A percentile compares a stretch with the other conserved stretches of the same genome.
phyloP scores from a whole-genome alignment of 192 early-diverging fungal genomes.

The Diversispora eburnea region DNA sequence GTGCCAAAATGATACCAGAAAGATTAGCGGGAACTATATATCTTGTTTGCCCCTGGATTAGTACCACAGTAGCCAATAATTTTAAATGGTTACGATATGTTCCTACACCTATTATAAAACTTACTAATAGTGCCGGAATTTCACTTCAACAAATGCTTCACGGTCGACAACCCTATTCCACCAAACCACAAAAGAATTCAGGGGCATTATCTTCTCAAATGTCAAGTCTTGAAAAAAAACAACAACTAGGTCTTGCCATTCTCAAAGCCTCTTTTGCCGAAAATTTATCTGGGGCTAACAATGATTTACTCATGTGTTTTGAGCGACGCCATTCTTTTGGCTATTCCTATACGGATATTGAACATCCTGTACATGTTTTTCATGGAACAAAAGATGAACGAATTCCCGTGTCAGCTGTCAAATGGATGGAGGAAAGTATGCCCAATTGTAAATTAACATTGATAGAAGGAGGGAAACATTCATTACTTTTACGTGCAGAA shows the following conservation, averaged over 20 bases:
- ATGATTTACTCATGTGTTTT: conserved; percentile 41
- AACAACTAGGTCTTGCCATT: conserved; percentile 39
- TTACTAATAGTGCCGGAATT: conserved; percentile 34
- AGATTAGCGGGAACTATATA: conserved; percentile 41
- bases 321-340: conserved; percentile 40
- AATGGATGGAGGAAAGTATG: conserved; percentile 43
- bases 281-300: conserved; percentile 39
- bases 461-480: conserved; percentile 41
- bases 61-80: conserved; percentile 37
- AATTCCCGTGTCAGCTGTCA: conserved; percentile 42
- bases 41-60: conserved; percentile 43
- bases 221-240: conserved; percentile 36
- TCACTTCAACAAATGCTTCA: conserved; percentile 17
- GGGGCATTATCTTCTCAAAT: conserved; percentile 31
- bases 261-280: conserved; percentile 41
- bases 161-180: conserved; percentile 32
- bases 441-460: conserved; percentile 42
- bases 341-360: conserved; percentile 44
- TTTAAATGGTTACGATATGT: conserved; percentile 45
- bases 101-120: conserved; percentile 38
- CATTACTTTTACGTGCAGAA: conserved; percentile 39
- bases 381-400: conserved; percentile 43
- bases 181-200: conserved; percentile 36
- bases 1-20: conserved; percentile 36
- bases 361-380: conserved; percentile 43